Percentiles rank a stretch among this genome's conserved stretches.
phyloP scores from a whole-genome alignment of 2,329 filamentous ascomycete species.

The Huntiella decipiens region DNA sequence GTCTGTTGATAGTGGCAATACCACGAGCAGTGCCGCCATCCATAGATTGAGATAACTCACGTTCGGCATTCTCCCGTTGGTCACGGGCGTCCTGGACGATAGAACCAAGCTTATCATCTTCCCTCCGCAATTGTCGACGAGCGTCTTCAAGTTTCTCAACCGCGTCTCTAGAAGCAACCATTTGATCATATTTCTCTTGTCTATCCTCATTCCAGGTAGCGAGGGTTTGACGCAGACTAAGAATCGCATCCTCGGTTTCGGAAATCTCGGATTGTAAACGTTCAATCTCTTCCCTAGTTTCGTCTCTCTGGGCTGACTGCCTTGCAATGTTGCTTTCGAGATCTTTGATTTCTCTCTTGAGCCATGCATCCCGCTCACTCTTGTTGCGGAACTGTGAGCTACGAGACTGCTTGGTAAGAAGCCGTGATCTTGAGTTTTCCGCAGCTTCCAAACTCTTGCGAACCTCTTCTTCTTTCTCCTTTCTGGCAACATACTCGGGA shows the following conservation, averaged over 20 bases:
- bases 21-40: slow-evolving; percentile 75
- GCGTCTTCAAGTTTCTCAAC: slow-evolving; percentile 69
- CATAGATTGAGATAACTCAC: slow-evolving; percentile 64
- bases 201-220: slow-evolving; percentile 63
- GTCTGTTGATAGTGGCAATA: slow-evolving; percentile 64
- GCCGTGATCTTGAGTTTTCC: slow-evolving; percentile 53
- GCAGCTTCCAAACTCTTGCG: slow-evolving; percentile 57
- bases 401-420: slow-evolving; percentile 83
- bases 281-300: slow-evolving; percentile 65
- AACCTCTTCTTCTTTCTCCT: slow-evolving; percentile 50
- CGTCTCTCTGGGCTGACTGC: slow-evolving; percentile 68
- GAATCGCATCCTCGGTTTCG: slow-evolving; percentile 53
- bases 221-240: slow-evolving; percentile 49
- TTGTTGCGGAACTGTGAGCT: slow-evolving; percentile 78
- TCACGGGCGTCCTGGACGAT: slow-evolving; percentile 56
- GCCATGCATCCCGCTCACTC: slow-evolving; percentile 66
- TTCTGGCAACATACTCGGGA: slow-evolving; percentile 57
- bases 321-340: slow-evolving; percentile 56
- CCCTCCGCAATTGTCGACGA: slow-evolving; percentile 68
- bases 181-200: slow-evolving; percentile 50
- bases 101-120: slow-evolving; percentile 71
- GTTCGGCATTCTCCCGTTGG: slow-evolving; percentile 61
- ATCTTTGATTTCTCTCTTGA: slow-evolving; percentile 64
- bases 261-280: slow-evolving; percentile 53
- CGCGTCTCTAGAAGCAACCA: slow-evolving; percentile 58